A percentile compares a stretch with the other conserved stretches of the same genome.
Evolutionary conservation across 2,329 filamentous ascomycete species (phyloP).

Genomic region (Plenodomus biglobosus): DNA sequence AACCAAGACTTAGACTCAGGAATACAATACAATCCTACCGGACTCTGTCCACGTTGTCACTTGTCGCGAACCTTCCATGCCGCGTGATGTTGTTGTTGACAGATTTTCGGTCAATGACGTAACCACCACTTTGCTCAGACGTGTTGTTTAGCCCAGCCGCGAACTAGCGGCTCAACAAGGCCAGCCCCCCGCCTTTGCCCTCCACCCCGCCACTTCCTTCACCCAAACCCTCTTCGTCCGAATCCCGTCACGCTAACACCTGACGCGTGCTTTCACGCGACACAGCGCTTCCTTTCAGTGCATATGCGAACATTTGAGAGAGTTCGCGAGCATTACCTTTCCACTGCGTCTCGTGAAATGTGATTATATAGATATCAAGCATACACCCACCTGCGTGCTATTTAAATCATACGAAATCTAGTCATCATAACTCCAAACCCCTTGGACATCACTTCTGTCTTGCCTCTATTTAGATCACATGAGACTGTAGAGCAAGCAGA

Average conservation of each 20-base stretch:
- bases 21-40: constrained; percentile 17
- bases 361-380: not conserved
- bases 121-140: not conserved
- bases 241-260: not conserved
- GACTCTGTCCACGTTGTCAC: not conserved
- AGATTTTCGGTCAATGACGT: constrained; percentile 1
- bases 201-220: no score
- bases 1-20: constrained; percentile 19
- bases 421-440: no score
- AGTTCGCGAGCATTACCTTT: not conserved
- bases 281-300: not conserved
- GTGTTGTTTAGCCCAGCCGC: not conserved
- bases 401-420: no score
- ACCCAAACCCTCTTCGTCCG: not conserved
- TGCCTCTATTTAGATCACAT: no score
- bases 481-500: no score
- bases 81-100: not conserved
- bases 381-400: no score
- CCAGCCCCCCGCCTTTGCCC: not conserved
- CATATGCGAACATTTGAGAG: not conserved
- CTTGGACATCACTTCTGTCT: no score
- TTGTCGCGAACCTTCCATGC: not conserved
- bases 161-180: not conserved
- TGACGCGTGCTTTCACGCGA: not conserved
- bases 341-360: not conserved